Evolutionary conservation across 2,329 filamentous ascomycete species (phyloP).

Genomic region (Aspergillus melleus): DNA sequence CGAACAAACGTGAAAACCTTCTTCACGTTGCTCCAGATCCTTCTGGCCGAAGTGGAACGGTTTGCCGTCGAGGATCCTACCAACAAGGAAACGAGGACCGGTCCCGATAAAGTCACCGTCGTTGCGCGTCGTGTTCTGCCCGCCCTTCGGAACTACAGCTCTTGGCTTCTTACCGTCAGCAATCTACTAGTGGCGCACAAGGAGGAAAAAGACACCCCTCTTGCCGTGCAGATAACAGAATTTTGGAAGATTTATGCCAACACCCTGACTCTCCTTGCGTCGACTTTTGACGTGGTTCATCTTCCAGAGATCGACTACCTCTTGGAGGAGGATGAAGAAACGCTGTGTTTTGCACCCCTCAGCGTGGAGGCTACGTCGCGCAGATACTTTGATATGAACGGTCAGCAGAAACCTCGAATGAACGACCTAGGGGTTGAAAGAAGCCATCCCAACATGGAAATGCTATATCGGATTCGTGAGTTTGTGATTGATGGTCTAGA

Average conservation of each 20-base stretch:
- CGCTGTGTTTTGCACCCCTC: conserved; percentile 65
- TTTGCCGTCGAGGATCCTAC: conserved; percentile 52
- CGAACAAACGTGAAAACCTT: conserved; percentile 78
- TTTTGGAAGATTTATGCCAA: conserved; percentile 68
- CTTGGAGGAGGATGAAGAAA: conserved; percentile 67
- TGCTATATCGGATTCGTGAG: conserved; percentile 65
- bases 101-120: conserved; percentile 55
- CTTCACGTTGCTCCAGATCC: conserved; percentile 66
- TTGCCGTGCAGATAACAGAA: conserved; percentile 59
- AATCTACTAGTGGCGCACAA: conserved; percentile 54
- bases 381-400: conserved; percentile 52
- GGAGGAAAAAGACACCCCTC: conserved; percentile 50
- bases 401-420: conserved; percentile 52
- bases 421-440: conserved; percentile 53
- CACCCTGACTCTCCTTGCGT: conserved; percentile 59
- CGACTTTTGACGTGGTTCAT: conserved; percentile 58
- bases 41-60: conserved; percentile 69
- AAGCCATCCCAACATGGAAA: conserved; percentile 61
- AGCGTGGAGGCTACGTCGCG: conserved; percentile 50
- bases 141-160: conserved; percentile 65
- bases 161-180: conserved; percentile 63
- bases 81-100: conserved; percentile 37
- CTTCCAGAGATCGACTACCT: conserved; percentile 62
- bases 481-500: conserved; percentile 62
- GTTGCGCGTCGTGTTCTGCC: conserved; percentile 64